Conservation (phyloP, 2,329 filamentous ascomycete genomes). For the Aspergillus ibericus region DNA sequence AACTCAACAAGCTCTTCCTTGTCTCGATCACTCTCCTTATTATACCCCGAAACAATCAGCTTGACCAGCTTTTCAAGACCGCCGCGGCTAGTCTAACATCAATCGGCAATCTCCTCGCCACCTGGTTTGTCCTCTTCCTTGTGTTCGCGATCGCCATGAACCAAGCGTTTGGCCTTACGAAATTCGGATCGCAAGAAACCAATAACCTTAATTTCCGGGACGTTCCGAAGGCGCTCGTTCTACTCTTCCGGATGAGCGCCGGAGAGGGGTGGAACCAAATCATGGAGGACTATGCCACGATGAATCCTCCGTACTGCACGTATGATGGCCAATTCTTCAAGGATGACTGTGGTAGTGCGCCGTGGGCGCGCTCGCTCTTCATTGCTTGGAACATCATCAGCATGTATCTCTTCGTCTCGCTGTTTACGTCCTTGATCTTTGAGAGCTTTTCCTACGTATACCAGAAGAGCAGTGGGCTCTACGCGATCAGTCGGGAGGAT, state of each 20-base stretch:
- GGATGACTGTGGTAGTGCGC: conserved; percentile 87
- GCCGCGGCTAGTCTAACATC: conserved; percentile 88
- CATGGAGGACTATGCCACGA: conserved; percentile 91
- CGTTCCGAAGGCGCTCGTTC: conserved; percentile 87
- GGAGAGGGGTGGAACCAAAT: conserved; percentile 96
- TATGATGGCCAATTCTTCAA: conserved; percentile 70
- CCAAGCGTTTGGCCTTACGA: conserved; percentile 91
- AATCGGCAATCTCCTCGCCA: conserved; percentile 88
- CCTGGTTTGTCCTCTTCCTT: conserved; percentile 95
- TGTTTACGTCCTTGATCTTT: conserved; percentile 98
- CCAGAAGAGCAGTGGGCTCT: conserved; percentile 90
- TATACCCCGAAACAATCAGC: conserved; percentile 92
- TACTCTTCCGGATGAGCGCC: conserved; percentile 88
- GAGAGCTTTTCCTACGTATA: conserved; percentile 99
- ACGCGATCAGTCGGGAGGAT: conserved; percentile 86
- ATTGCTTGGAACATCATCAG: conserved; percentile 98
- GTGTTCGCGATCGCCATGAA: conserved; percentile 96
- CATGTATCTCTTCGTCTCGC: conserved; percentile 99
- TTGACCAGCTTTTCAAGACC: conserved; percentile 98
- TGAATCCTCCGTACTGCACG: conserved; percentile 79
- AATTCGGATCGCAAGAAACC: conserved; percentile 71
- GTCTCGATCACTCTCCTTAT: conserved; percentile 86
- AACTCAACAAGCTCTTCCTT: conserved; percentile 90
- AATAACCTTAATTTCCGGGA: conserved; percentile 89
- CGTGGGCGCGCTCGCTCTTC: conserved; percentile 87